Base-by-base conservation (phyloP, 805 yeast species). In the Priceomyces castillae region DNA sequence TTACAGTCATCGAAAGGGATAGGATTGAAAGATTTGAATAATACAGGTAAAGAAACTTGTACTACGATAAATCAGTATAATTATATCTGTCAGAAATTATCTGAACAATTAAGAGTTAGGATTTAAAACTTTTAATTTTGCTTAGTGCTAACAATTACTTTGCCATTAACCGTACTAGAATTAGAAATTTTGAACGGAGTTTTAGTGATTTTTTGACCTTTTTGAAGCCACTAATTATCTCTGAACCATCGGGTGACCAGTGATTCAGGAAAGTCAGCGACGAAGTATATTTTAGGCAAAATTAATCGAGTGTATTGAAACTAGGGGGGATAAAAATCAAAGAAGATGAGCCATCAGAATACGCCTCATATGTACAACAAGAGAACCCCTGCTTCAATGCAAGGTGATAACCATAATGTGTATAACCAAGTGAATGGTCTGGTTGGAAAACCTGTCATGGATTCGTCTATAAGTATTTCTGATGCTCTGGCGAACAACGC, bases 401-500 rank as follows among this genome's bases (percentile, higher is more conserved):
- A 33, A 40, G 47, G 35, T 37, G 46, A 43, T 37, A 23, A 18
- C 30, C 40, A 37, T 28, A 25, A 25, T 22, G 35, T 20, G 6
- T 30, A 43, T 7, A 34, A 30, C 25, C 20, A 31, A 10, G 38
- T 7, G 12, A 40, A 40, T 40, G 43, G 31, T 18, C 47, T 55
- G 14, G 60, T 53, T 36, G 56, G 50, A 37, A 57, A 46, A 30
- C 50, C 51, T 26, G 64, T 70, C 11, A 46, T 63, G 57, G 64
- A 63, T 45, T 36, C 56, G 15, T 46, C 59, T 15, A 52, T 56
- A 16, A 54, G 55, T 34, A 58, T 65, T 9, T 52, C 62, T 22
- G 76, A 78, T 51, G 52, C 73, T n/a, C 69, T 68, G 17, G 82
- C 82, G 4, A 62, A 70, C 14, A 73, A 71, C 46, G 69, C 82